These are phyloP conservation scores for Cercophora scortea DNA, from an alignment of 495 filamentous ascomycete species.

Conservation along the genomic window DNA sequence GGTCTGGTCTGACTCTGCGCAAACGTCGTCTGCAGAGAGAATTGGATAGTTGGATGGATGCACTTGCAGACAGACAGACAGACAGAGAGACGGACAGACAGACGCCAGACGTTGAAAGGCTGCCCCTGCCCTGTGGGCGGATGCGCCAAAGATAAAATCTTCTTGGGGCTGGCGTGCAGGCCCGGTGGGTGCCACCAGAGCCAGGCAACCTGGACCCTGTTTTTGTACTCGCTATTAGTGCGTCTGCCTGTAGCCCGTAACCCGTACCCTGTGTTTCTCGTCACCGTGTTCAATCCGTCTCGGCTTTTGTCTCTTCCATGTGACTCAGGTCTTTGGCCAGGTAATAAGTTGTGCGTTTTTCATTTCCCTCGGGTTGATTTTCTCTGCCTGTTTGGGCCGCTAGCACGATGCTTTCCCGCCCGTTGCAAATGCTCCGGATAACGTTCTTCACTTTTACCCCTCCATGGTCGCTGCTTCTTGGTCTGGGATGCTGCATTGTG, in stretches of 20 bases:
- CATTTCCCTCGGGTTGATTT: no score
- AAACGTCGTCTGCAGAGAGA: no score
- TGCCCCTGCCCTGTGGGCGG: not conserved
- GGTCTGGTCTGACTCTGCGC: no score
- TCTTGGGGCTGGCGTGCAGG: conserved; percentile 1
- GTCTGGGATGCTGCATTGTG: conserved; percentile 1
- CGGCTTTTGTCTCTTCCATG: not conserved
- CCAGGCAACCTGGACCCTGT: conserved; percentile 10
- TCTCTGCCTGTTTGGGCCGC: no score
- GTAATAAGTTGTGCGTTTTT: no score
- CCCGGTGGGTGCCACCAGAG: conserved; percentile 17
- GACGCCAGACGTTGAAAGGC: not conserved
- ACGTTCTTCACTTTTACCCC: no score
- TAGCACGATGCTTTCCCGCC: not conserved
- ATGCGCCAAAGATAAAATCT: conserved; percentile 10
- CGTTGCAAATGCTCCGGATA: conserved; percentile 17
- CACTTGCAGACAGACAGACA: no score
- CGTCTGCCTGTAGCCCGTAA: not conserved
- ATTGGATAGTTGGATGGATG: no score
- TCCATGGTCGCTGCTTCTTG: no score
- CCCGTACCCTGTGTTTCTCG: not conserved
- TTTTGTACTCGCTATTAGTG: conserved; percentile 2
- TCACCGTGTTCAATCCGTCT: not conserved
- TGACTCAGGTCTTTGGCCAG: no score
- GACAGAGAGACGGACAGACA: no score